Evolutionary conservation across 208 protist genomes (phyloP).

Genomic region (Leishmania lainsoni): DNA sequence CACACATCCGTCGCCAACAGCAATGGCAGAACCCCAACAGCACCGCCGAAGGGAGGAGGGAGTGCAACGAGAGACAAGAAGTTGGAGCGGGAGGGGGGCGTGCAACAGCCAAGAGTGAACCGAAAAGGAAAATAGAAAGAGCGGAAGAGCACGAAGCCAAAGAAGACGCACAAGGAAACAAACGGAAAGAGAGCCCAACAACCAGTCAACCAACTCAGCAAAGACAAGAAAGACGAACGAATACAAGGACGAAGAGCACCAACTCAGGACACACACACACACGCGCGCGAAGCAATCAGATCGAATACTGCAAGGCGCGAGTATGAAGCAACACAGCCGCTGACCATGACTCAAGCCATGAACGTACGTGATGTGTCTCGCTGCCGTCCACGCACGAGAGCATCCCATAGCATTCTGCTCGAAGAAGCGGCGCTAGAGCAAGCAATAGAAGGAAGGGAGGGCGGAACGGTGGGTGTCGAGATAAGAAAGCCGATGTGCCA

Average conservation of each 20-base stretch:
- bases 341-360: not conserved
- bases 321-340: not conserved
- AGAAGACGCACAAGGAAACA: too few relatives aligned
- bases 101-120: too few relatives aligned
- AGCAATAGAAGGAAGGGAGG: not conserved
- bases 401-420: not conserved
- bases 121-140: too few relatives aligned
- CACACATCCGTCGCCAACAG: too few relatives aligned
- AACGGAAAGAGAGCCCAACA: not conserved
- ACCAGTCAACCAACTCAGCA: not conserved
- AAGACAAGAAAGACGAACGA: too few relatives aligned
- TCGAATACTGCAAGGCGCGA: not conserved
- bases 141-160: too few relatives aligned
- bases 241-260: not conserved
- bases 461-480: too few relatives aligned
- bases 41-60: too few relatives aligned
- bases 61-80: too few relatives aligned
- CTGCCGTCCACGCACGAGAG: not conserved
- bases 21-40: too few relatives aligned
- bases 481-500: not conserved
- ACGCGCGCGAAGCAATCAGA: not conserved
- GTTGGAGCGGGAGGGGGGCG: too few relatives aligned
- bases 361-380: not conserved
- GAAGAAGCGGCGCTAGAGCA: not conserved
- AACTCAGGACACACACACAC: not conserved